Base-by-base conservation (phyloP, 2,329 filamentous ascomycete species). In the Didymella pinodella region DNA sequence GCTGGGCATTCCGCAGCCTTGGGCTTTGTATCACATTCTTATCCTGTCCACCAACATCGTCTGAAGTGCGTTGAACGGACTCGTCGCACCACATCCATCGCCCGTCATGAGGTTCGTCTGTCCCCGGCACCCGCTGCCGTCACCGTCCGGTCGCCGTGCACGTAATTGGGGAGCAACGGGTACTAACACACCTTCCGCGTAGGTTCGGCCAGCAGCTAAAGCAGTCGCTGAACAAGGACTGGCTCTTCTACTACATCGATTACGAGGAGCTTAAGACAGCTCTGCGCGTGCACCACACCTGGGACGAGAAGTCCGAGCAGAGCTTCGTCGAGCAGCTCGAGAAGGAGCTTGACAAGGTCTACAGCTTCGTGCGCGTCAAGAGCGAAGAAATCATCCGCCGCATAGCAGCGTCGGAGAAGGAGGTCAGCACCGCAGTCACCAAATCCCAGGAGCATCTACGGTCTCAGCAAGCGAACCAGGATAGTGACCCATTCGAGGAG, bases 161-260 rank as follows among this genome's bases (percentile, higher is more conserved):
- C 54, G 20, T 26, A 52, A 50, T 62, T 68, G 64, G 64, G 25
- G 63, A 62, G 66, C 63, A 65, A 65, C 62, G 60, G 62, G 55
- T 58, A 63, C 73, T 75, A 70, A 75, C 61, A 54, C 60, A 54
- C 28, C 50, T 54, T 22, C 29, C 50, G 43, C 55, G 52, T 66
- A 89, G 87, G 85, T 99, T 98, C 84, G 95, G 95, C 77, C 92
- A 97, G 80, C 93, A 99, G 85, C 88, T 99, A 73, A 92, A 92
- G 65, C 94, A 92, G 73, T 97, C 93, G 76, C 86, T 97, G 75
- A 96, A 98, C 80, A 93, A 91, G 83, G 93, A 98, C 81, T 99
- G 96, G 82, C 89, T 93, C 78, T 97, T 93, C 89, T 92, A 97
- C 83, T 99, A 99, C 82, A 97, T 99, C 80, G 90, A 92, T 80